A percentile compares a stretch with the other conserved stretches of the same genome.
Conservation (phyloP, 495 filamentous ascomycete species). For the Talaromyces adpressus region DNA sequence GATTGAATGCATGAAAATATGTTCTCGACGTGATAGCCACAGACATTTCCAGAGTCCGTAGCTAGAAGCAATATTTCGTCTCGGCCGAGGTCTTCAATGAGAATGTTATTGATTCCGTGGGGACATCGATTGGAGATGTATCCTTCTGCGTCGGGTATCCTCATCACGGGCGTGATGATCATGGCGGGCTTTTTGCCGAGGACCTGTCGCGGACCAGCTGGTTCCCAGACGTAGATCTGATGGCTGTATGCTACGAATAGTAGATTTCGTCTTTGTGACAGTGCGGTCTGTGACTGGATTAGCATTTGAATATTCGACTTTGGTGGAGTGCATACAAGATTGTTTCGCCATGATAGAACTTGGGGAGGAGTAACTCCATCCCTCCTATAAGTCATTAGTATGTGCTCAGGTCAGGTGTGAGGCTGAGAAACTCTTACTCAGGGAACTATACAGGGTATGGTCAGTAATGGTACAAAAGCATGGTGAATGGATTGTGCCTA, state of each 20-base stretch:
- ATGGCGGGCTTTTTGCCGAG: conserved; percentile 55
- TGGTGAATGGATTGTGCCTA: not conserved
- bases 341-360: conserved; percentile 40
- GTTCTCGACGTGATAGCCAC: conserved; percentile 64
- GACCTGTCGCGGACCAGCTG: conserved; percentile 55
- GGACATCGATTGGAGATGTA: conserved; percentile 48
- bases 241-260: conserved; percentile 71
- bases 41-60: conserved; percentile 86
- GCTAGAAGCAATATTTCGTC: conserved; percentile 71
- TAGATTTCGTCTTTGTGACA: conserved; percentile 55
- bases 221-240: conserved; percentile 68
- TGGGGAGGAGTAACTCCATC: conserved; percentile 23
- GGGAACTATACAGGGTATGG: not conserved
- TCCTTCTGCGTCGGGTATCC: conserved; percentile 38
- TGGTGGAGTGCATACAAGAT: conserved; percentile 32
- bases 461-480: not conserved
- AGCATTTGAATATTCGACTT: not conserved
- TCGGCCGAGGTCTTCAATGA: conserved; percentile 70
- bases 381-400: conserved; percentile 14
- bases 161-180: conserved; percentile 56
- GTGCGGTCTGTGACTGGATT: conserved; percentile 30
- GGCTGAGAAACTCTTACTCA: not conserved
- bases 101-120: conserved; percentile 73
- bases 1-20: conserved; percentile 41
- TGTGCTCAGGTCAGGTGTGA: not conserved